A percentile compares a stretch with the other conserved stretches of the same genome.
These are phyloP conservation scores for Acer saccharum DNA, from an alignment of 345 rosid genomes.

Conservation along the genomic window DNA sequence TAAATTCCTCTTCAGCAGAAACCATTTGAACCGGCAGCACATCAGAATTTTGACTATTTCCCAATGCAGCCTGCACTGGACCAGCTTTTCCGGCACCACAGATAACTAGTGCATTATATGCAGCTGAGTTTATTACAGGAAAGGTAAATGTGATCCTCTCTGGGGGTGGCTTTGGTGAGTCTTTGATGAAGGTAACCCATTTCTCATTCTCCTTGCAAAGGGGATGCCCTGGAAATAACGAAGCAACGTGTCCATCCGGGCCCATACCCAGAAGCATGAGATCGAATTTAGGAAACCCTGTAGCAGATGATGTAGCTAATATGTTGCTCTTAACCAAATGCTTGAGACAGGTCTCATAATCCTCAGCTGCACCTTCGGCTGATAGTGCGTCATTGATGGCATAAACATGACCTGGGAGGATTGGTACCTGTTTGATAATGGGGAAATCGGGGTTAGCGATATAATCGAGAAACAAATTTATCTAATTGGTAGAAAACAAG, in stretches of 20 bases:
- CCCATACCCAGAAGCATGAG: slow-evolving; percentile 91
- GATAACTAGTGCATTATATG: slow-evolving; percentile 69
- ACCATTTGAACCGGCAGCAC: slow-evolving; percentile 63
- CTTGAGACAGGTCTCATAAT: slow-evolving; percentile 74
- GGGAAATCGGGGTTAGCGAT: background rate
- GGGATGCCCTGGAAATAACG: slow-evolving; percentile 76
- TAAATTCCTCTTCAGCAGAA: slow-evolving; percentile 69
- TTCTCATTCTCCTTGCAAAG: slow-evolving; percentile 64
- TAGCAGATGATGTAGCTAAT: slow-evolving; percentile 44
- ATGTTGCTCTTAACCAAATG: slow-evolving; percentile 45
- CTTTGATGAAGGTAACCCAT: slow-evolving; percentile 74
- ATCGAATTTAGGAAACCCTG: slow-evolving; percentile 81
- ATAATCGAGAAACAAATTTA: background rate
- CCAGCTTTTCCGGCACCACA: slow-evolving; percentile 70
- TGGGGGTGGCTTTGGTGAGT: slow-evolving; percentile 88
- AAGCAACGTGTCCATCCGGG: slow-evolving; percentile 90
- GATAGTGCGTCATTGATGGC: slow-evolving; percentile 78
- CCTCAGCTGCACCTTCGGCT: slow-evolving; percentile 86
- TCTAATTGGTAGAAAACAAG: background rate
- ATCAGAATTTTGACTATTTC: slow-evolving; percentile 34
- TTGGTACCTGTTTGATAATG: slow-evolving; percentile 50
- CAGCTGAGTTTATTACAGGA: slow-evolving; percentile 84
- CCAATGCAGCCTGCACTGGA: slow-evolving; percentile 56
- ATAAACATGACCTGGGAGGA: slow-evolving; percentile 64
- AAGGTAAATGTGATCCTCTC: slow-evolving; percentile 84